Conservation (phyloP, 1,139 yeast genomes). For the Zygotorulaspora mrakii region DNA sequence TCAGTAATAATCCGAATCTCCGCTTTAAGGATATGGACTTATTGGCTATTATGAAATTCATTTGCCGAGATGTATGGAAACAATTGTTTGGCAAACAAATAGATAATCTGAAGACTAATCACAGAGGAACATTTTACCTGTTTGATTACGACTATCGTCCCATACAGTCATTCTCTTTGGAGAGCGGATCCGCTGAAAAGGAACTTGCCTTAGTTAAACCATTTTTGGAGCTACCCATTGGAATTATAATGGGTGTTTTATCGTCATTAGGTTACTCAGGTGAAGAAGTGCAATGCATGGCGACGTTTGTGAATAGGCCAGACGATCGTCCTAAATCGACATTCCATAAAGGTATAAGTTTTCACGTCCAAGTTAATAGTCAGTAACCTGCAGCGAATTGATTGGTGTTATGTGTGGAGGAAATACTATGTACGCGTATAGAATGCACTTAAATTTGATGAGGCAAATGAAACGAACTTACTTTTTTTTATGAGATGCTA, state of each 20-base stretch:
- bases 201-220: conserved; percentile 39
- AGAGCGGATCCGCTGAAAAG: conserved; percentile 24
- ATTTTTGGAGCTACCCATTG: conserved; percentile 36
- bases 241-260: conserved; percentile 76
- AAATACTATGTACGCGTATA: too few relatives aligned
- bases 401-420: too few relatives aligned
- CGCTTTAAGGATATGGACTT: conserved; percentile 52
- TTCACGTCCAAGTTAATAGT: conserved; percentile 31
- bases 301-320: conserved; percentile 32
- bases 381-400: conserved; percentile 1
- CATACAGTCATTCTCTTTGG: conserved; percentile 27
- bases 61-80: conserved; percentile 90
- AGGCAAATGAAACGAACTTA: too few relatives aligned
- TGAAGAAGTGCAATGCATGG: conserved; percentile 30
- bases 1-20: conserved; percentile 47
- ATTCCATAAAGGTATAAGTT: conserved; percentile 34
- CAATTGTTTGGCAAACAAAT: conserved; percentile 77
- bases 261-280: conserved; percentile 31
- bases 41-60: conserved; percentile 81
- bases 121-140: conserved; percentile 49
- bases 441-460: too few relatives aligned
- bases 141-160: conserved; percentile 33
- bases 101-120: conserved; percentile 89
- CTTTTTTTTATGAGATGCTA: conserved; percentile 11
- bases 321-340: conserved; percentile 21